Evolutionary conservation across 164 flowering plant species (phyloP).

Genomic region (Warburgia ugandensis): DNA sequence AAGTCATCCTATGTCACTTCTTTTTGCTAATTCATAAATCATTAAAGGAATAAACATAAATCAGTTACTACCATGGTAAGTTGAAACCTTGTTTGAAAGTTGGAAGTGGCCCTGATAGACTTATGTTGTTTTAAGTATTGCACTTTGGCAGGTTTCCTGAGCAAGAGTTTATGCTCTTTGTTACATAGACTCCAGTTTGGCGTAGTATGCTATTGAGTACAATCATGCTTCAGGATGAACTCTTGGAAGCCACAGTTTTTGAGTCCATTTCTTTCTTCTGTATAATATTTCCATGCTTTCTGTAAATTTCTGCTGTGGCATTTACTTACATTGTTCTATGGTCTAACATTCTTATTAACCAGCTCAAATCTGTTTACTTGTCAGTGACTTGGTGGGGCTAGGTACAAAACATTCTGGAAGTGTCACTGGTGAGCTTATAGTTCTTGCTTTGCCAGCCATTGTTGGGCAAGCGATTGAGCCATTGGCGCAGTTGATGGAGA

Average conservation of each 20-base stretch:
- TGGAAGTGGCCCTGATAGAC: neutral
- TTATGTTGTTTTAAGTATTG: neutral
- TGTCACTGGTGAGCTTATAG: constrained; percentile 53
- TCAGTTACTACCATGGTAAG: too few relatives aligned
- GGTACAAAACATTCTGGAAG: constrained; percentile 20
- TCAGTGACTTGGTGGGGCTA: constrained; percentile 27
- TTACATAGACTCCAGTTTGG: neutral
- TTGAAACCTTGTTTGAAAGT: too few relatives aligned
- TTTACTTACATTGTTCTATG: neutral
- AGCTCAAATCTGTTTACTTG: constrained; percentile 7
- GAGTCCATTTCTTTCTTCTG: neutral
- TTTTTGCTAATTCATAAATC: too few relatives aligned
- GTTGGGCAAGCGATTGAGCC: constrained; percentile 94
- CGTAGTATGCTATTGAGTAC: neutral
- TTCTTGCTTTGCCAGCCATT: constrained; percentile 81
- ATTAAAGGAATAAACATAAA: too few relatives aligned
- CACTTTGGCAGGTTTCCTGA: neutral
- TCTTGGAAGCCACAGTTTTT: neutral
- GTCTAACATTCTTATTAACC: constrained; percentile 3
- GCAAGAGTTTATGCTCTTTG: too few relatives aligned
- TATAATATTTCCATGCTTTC: neutral
- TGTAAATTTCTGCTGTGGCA: neutral
- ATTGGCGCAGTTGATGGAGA: constrained; percentile 81
- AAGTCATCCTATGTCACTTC: too few relatives aligned
- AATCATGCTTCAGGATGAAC: neutral